Base-by-base conservation (phyloP, 805 yeast species). In the Kluyveromyces aestuarii region DNA sequence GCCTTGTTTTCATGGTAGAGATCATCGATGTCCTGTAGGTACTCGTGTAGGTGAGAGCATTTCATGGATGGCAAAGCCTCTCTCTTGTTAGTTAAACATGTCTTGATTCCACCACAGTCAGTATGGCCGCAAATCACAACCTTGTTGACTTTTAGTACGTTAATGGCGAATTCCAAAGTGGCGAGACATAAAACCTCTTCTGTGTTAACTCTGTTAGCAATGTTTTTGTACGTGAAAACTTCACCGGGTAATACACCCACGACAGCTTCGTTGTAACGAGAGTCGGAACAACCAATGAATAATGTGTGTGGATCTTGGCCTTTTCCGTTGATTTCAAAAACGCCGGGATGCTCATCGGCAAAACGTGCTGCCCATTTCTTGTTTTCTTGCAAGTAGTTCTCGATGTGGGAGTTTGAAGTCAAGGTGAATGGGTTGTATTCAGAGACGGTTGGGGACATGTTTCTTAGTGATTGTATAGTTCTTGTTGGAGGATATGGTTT, bases 241-340 rank as follows among this genome's bases (percentile, higher is more conserved):
- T 90, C 96, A 46, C 98, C 98, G 1, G 96, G 96, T 21, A 80
- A 70, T n/a, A 88, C 80, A 45, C 82, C 72, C 25, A 88, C 73
- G 48, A 87, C 80, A 40, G 76, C 73, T 62, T 90, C 97, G 54
- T 89, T 85, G 49, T 87, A 84, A 57, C 98, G 80, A 2, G 96
- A 87, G 64, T 90, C 98, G 2, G 95, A 82, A 63, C 98, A 90
- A 3, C 96, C 96, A 51, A 90, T 84, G 90, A 96, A 89, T 44
- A 91, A 69, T 4, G 96, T 87, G 67, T 87, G 93, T 17, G 98
- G 98, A n/a, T 79, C 63, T 68, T 89, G 97, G 46, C 96, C 96
- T 59, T 78, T 72, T 1, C 82, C 90, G 58, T 87, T 87, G 48
- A 50, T 54, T 25, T 57, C 52, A 61, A 85, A 75, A 9, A 86